These are phyloP conservation scores for Lachancea fermentati DNA, from an alignment of 805 yeast genomes.

Conservation along the genomic window DNA sequence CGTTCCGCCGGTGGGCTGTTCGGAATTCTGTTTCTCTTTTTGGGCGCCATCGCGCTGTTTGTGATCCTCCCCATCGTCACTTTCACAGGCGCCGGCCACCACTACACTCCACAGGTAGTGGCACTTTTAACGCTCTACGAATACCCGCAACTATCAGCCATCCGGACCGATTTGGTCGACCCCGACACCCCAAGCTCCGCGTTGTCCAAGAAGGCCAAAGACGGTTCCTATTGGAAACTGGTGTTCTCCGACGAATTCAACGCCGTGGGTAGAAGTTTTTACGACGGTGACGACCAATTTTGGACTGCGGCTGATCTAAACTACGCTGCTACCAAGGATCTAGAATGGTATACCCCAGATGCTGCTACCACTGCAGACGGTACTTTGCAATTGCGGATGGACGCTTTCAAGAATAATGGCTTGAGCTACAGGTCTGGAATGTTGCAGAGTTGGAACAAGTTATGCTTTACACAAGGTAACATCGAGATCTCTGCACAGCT, in stretches of 20 bases:
- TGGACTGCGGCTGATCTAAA: conserved; percentile 81
- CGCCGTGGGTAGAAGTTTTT: conserved; percentile 83
- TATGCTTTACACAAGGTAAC: conserved; percentile 82
- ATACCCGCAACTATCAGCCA: conserved; percentile 48
- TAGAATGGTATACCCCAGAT: conserved; percentile 95
- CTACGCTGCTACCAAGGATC: conserved; percentile 82
- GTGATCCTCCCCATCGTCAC: conserved; percentile 80
- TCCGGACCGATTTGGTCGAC: conserved; percentile 49
- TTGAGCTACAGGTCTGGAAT: conserved; percentile 83
- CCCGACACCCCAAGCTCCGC: conserved; percentile 57
- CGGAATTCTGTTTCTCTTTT: conserved; percentile 52
- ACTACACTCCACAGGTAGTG: conserved; percentile 19
- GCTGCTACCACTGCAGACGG: conserved; percentile 77
- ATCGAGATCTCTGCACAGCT: conserved; percentile 70
- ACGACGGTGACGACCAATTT: conserved; percentile 86
- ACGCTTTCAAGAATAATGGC: conserved; percentile 75
- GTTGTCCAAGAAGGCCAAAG: conserved; percentile 43
- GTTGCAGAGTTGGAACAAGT: conserved; percentile 88
- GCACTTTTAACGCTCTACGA: conserved; percentile 43
- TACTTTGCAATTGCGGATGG: conserved; percentile 61
- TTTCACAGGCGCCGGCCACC: conserved; percentile 59
- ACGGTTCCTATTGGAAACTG: conserved; percentile 65
- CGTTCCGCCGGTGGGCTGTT: conserved; percentile 55
- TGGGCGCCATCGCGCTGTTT: conserved; percentile 65
- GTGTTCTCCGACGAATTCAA: conserved; percentile 91